Base-by-base conservation (phyloP, 495 filamentous ascomycete species). In the Terfezia boudieri region DNA sequence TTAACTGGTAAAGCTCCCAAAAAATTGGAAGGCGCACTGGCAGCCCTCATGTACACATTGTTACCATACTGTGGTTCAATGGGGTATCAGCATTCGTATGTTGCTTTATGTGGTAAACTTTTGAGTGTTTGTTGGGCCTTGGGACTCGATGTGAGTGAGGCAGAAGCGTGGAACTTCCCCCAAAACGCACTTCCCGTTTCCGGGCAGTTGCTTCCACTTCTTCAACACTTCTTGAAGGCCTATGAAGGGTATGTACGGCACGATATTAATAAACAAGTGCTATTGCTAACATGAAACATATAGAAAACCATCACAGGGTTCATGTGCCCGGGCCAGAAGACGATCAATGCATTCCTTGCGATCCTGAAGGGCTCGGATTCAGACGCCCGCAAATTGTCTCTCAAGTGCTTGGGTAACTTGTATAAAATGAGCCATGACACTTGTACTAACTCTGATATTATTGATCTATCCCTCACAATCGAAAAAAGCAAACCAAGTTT, bases 311-410 rank as follows among this genome's bases (percentile, higher is more conserved):
- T 32, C 26, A 32, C 26, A 32, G 4, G 26, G 26, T 32, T 32
- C 26, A 32, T 32, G 4, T 32, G 2, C 26, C 4, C 26, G 26
- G 7, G 7, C 26, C 26, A 32, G 7, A 32, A 70, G 2, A 72
- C 92, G 50, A 67, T 76, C 11, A 68, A 74, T 35, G 75, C 72
- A 7, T 63, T 94, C 17, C 73, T 85, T 56, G 69, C 74, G 20
- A 89, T 86, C 54, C 74, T 96, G 14, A 75, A 77, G 2, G 74
- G 77, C 0, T 74, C 79, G 12, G 88, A 82, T 22, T 83, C 86
- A 59, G 70, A 75, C 23, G 67, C 90, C 17, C 73, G 90, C 53
- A 67, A 81, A 1, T 69, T 78, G 0, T 84, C 84, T 20, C 68
- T 98, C 43, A 75, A 73, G 36, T 74, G 92, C 26, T 66, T 95